Evolutionary conservation across 176 grass and related monocot genomes (phyloP).

Genomic region (Aegilops umbellulata): DNA sequence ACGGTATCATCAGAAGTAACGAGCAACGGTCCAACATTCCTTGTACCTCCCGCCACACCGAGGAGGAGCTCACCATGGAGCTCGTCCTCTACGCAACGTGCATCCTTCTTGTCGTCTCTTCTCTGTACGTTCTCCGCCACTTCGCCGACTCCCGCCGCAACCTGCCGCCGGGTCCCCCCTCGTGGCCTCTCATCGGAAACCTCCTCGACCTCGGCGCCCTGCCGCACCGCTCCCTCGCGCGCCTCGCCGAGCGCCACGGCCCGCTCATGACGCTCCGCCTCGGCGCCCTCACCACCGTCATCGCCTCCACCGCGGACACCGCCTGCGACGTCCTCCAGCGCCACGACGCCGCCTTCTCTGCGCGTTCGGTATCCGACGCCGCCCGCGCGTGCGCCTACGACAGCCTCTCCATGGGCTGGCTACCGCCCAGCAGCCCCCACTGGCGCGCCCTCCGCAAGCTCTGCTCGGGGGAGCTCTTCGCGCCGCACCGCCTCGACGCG

Average conservation of each 20-base stretch:
- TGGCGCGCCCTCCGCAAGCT: constrained; percentile 41
- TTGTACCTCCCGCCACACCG: too few relatives aligned
- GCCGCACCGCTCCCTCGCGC: constrained; percentile 4
- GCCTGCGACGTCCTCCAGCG: constrained; percentile 27
- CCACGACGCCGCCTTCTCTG: constrained; percentile 20
- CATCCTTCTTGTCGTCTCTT: neutral
- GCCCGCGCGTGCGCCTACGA: neutral
- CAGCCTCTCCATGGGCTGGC: neutral
- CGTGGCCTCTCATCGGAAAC: neutral
- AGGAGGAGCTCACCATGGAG: neutral
- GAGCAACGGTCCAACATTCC: too few relatives aligned
- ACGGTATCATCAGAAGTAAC: too few relatives aligned
- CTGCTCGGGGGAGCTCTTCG: constrained; percentile 43
- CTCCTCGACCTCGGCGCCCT: neutral
- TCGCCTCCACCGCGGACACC: neutral
- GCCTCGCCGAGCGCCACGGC: neutral
- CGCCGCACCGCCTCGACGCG: constrained; percentile 27
- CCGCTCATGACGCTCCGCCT: constrained; percentile 15
- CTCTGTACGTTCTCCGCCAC: neutral
- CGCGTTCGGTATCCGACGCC: constrained; percentile 18
- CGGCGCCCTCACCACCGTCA: constrained; percentile 19
- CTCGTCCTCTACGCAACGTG: neutral
- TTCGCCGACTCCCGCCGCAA: neutral
- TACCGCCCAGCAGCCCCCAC: neutral
- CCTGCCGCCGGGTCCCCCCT: neutral